phyloP scores from a whole-genome alignment of 2,329 filamentous ascomycete species.

The Coniella lustricola region DNA sequence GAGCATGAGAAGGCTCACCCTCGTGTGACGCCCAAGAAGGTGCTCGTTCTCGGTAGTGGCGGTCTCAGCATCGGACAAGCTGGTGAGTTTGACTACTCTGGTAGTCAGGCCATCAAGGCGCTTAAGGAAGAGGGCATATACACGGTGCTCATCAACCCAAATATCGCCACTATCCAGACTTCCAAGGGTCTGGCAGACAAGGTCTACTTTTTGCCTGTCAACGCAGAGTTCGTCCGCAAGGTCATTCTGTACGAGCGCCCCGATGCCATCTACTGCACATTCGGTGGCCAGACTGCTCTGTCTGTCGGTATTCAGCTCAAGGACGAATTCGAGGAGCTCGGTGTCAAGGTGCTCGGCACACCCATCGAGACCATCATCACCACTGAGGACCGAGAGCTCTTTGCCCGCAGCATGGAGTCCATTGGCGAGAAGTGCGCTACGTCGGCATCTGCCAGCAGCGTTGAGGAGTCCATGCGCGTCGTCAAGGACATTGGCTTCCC shows the following conservation, averaged over 20 bases:
- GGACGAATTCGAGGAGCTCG: conserved; percentile 88
- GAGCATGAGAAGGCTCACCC: conserved; percentile 75
- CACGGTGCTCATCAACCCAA: conserved; percentile 96
- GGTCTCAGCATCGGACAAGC: conserved; percentile 96
- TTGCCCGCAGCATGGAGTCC: conserved; percentile 95
- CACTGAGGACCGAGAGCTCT: conserved; percentile 94
- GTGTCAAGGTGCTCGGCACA: conserved; percentile 90
- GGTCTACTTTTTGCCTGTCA: conserved; percentile 97
- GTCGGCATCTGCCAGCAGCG: conserved; percentile 82
- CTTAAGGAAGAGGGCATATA: conserved; percentile 97
- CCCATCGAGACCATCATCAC: conserved; percentile 98
- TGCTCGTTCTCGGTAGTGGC: conserved; percentile 86
- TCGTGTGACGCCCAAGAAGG: conserved; percentile 83
- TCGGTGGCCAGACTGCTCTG: conserved; percentile 95
- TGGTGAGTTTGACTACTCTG: conserved; percentile 98
- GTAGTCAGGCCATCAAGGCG: conserved; percentile 96
- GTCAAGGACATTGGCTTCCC: conserved; percentile 92
- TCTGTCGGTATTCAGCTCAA: conserved; percentile 95
- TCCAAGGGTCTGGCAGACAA: conserved; percentile 97
- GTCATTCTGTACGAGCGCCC: conserved; percentile 92
- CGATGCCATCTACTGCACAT: conserved; percentile 95
- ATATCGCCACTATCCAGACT: conserved; percentile 97
- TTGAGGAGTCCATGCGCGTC: conserved; percentile 81
- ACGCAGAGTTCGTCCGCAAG: conserved; percentile 93
- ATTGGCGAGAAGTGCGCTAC: conserved; percentile 98